Evolutionary conservation across 2,329 filamentous ascomycete genomes (phyloP), one percentile per base, ranked within the genome.

Genomic region (Mycosphaerella sp.): DNA sequence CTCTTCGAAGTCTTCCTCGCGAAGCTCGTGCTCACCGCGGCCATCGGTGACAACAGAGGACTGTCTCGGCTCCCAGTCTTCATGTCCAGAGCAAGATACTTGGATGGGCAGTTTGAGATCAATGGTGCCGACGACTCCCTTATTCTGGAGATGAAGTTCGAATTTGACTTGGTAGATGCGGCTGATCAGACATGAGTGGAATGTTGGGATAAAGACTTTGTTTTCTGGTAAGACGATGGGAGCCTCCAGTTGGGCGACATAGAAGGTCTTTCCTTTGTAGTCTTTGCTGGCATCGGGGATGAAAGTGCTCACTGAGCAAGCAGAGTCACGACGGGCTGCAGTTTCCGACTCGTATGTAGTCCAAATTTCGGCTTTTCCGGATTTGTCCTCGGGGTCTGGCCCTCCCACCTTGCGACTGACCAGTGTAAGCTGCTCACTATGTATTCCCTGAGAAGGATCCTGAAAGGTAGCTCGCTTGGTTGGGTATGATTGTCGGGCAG

Each of bases 131-230:
- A 51, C 41, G 45, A 74, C 68, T 17, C 73, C 73, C 0, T 77
- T 74, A 0, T 77, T 76, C 60, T 79, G 76, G 47, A 80, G 75
- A 3, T 78, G 75, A 21, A 88, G 69, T 11, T 74, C 73, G 53
- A 88, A 69, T 50, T 82, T 78, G 11, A 89, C 75, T 3, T 73
- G 69, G 67, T 89, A 88, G 14, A 76, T 71, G 49, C 85, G 77
- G n/a, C 80, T 82, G 43, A 82, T 72, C 50, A 87, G 76, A 67
- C 85, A 89, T 39, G 79, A 78, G 72, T 87, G 82, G 71, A 88
- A 89, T 2, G 83, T 84, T 1, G 85, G 85, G 17, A 85, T 71
- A 66, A 85, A 85, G 26, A 77, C 72, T 61, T 84, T 85, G 58
- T 73, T 73, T 7, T 46, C 56, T 0, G 85, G 84, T 0, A 86